These are phyloP conservation scores for Coemansia sp. DNA, from an alignment of 192 early-diverging fungal genomes.

Conservation along the genomic window DNA sequence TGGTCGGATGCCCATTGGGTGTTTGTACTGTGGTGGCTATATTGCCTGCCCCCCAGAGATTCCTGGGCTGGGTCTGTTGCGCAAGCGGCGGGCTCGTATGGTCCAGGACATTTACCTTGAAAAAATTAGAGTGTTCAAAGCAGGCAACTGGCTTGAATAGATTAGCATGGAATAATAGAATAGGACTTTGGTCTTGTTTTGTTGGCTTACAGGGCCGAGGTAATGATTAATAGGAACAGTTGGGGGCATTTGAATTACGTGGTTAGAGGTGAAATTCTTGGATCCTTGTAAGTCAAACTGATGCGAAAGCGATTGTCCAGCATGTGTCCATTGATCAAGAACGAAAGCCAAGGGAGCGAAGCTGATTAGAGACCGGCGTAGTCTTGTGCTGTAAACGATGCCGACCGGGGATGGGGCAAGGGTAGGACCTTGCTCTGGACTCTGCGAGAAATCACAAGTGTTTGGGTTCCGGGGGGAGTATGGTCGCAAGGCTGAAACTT, in stretches of 20 bases:
- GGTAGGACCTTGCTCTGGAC: conserved; percentile 55
- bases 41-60: conserved; percentile 20
- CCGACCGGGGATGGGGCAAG: conserved; percentile 72
- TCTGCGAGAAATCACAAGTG: conserved; percentile 73
- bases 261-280: conserved; percentile 86
- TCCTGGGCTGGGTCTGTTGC: conserved; percentile 19
- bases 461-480: conserved; percentile 78
- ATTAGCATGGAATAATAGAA: conserved; percentile 71
- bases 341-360: conserved; percentile 81
- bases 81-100: conserved; percentile 8
- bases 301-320: conserved; percentile 76
- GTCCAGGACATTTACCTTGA: conserved; percentile 59
- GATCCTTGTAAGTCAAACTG: conserved; percentile 78
- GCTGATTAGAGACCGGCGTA: conserved; percentile 81
- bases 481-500: conserved; percentile 55
- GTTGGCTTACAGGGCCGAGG: conserved; percentile 60
- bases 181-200: conserved; percentile 65
- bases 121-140: conserved; percentile 68
- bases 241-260: conserved; percentile 79
- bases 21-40: conserved; percentile 16
- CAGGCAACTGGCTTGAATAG: conserved; percentile 59
- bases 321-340: conserved; percentile 71
- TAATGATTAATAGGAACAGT: conserved; percentile 83
- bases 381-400: conserved; percentile 81
- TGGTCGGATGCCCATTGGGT: conserved; percentile 27